A percentile compares a stretch with the other conserved stretches of the same genome.
phyloP scores from a whole-genome alignment of 2,329 filamentous ascomycete genomes.

The Teratosphaeria viscida region DNA sequence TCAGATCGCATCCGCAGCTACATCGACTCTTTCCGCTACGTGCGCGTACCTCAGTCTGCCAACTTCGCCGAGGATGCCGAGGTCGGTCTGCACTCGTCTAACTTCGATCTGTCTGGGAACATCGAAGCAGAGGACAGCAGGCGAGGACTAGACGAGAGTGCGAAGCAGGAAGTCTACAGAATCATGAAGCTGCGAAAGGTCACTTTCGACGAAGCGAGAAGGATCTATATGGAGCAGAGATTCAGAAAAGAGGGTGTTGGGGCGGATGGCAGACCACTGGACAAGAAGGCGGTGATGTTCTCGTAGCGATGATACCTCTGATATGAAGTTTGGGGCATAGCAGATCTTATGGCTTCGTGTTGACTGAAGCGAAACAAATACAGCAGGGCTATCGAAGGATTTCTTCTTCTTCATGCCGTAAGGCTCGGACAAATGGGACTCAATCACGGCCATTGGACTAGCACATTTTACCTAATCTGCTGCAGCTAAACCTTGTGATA shows the following conservation, averaged over 20 bases:
- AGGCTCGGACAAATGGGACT: no score
- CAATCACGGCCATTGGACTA: no score
- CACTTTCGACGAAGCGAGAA: constrained; percentile 81
- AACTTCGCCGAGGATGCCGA: constrained; percentile 75
- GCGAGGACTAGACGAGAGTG: constrained; percentile 67
- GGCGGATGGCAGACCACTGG: constrained; percentile 73
- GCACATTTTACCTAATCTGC: no score
- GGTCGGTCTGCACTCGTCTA: constrained; percentile 69
- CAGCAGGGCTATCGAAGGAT: no score
- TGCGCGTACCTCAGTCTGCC: constrained; percentile 57
- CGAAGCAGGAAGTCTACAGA: constrained; percentile 70
- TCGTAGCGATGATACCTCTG: constrained; percentile 37
- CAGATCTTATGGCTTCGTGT: background rate
- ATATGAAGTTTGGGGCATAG: background rate
- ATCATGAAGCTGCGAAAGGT: constrained; percentile 84
- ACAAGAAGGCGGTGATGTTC: constrained; percentile 95
- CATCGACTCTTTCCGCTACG: constrained; percentile 49
- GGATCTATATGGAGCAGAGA: constrained; percentile 72
- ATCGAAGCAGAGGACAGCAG: constrained; percentile 68
- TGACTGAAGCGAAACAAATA: no score
- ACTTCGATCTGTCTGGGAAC: constrained; percentile 76
- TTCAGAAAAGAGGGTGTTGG: constrained; percentile 85
- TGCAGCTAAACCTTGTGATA: no score
- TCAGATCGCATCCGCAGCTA: constrained; percentile 32
- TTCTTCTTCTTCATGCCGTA: no score